Percentiles rank a stretch among this genome's conserved stretches.
These are phyloP conservation scores for Aureobasidium musti DNA, from an alignment of 2,329 filamentous ascomycete species.

Conservation along the genomic window DNA sequence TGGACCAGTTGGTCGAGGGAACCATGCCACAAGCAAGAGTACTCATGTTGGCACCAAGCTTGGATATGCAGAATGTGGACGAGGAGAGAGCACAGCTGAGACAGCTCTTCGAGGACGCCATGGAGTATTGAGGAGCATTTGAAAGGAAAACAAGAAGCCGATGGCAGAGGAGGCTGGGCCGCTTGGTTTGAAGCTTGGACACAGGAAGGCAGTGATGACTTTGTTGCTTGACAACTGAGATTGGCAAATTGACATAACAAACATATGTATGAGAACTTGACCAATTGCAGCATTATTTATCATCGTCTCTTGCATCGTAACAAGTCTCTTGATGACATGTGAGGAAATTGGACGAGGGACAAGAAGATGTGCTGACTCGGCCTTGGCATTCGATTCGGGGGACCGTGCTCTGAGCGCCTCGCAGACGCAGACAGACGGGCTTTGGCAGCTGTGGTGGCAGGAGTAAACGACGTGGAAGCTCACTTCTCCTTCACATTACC, in stretches of 20 bases:
- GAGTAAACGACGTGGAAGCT: constrained; percentile 28
- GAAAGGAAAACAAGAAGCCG: background rate
- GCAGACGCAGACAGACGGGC: background rate
- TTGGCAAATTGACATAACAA: background rate
- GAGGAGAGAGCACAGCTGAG: constrained; percentile 53
- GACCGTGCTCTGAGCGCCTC: background rate
- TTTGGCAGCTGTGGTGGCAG: constrained; percentile 24
- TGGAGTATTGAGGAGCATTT: constrained; percentile 45
- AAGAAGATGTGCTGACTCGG: background rate
- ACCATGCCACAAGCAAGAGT: constrained; percentile 92
- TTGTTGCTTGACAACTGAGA: background rate
- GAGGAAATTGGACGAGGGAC: background rate
- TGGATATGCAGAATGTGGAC: constrained; percentile 55
- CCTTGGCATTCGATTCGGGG: background rate
- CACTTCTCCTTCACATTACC: constrained; percentile 11
- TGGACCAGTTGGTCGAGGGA: constrained; percentile 86
- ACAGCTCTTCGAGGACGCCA: constrained; percentile 51
- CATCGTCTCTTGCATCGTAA: background rate
- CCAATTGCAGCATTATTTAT: background rate
- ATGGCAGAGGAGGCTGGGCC: constrained; percentile 14
- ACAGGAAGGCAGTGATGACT: background rate
- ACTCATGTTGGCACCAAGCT: constrained; percentile 82
- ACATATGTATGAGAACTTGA: background rate
- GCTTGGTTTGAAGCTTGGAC: constrained; percentile 10
- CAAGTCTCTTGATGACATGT: background rate